Evolutionary conservation across 208 protist species (phyloP), one percentile per base, ranked within the genome.

Genomic region (Naegleria lovaniensis): DNA sequence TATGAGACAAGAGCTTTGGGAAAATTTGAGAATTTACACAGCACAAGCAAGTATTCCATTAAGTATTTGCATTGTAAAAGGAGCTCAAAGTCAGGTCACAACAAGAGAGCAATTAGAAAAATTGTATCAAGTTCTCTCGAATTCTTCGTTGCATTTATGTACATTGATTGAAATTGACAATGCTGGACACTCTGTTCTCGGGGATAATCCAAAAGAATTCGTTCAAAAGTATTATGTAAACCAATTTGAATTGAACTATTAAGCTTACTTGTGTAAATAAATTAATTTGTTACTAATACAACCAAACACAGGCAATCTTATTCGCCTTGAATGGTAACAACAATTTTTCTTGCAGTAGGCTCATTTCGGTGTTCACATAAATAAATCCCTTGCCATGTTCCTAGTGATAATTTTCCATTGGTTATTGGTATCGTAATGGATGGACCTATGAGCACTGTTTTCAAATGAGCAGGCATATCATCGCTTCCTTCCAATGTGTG

Each of bases 381-480:
- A 55, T 86, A 93, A 6, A 93, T 93, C 7, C 92, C 93, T 40
- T 94, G 93, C 93, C 93, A 94, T 22, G 91, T 93, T 36, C 93
- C 93, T 33, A 94, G 51, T 58, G 92, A 59, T 40, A 94, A 92
- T 52, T 85, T 79, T 38, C 93, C 92, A 48, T 94, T 84, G 38
- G 93, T 94, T 40, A 94, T 93, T 48, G 93, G 93, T 16, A 94
- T 93, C 1, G 91, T 94, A 75, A 94, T 33, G 6, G 38, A 43
- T 15, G 43, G 39, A 39, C 93, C 93, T 55, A 92, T 84, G 13
- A 94, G 41, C 38, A 83, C 85, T 5, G 89, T 90, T 55, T 94
- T 94, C 1, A 93, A 91, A 87, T 94, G 93, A 36, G 93, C 93
- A 40, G 92, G 89, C 93, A 94, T 94, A 90, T 94, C 93, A 90